Evolutionary conservation across 2,329 filamentous ascomycete species (phyloP), one percentile per base, ranked within the genome.

Genomic region (Chaetomiaceae sp.): DNA sequence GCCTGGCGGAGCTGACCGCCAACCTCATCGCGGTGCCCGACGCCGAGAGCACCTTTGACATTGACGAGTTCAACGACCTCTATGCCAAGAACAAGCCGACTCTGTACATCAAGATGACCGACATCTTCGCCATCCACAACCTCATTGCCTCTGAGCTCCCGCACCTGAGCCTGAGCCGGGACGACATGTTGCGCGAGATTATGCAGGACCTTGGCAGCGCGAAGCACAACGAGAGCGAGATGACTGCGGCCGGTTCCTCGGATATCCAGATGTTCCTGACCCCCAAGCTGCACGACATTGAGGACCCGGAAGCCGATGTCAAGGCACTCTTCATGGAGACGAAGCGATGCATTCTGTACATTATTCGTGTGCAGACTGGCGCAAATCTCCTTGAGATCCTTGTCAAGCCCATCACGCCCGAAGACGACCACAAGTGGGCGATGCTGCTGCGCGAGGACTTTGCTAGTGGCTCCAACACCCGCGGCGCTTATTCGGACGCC

Each of bases 301-400:
- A 95, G 64, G 94, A 99, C 67, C 92, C 94, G 4, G 92, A 97
- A 66, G 90, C 91, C 4, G 88, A 94, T 56, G 79, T 94, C 59
- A 96, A 97, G 72, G 80, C 91, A 1, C 79, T 99, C 3, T 96
- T 96, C 69, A 97, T 96, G 84, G 94, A 97, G 72, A 97, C 94
- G 3, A 99, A 99, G 74, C 85, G 94, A 64, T 96, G 94, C 66
- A 88, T 97, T 37, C 76, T 99, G 58, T 99, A 97, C 72, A 97
- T 99, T 68, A 97, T 99, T 66, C 88, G 94, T 55, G 88, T 99
- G 33, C 95, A 99, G 71, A 90, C 89, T 2, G 94, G 94, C 8
- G 75, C 85, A 47, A 96, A 92, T 64, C 81, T 99, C n/a, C 84
- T 97, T 70, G 91, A 97, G 58, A 96, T 99, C 58, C 82, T 99